phyloP scores from a whole-genome alignment of 2,329 filamentous ascomycete species.

The Aaosphaeria arxii region DNA sequence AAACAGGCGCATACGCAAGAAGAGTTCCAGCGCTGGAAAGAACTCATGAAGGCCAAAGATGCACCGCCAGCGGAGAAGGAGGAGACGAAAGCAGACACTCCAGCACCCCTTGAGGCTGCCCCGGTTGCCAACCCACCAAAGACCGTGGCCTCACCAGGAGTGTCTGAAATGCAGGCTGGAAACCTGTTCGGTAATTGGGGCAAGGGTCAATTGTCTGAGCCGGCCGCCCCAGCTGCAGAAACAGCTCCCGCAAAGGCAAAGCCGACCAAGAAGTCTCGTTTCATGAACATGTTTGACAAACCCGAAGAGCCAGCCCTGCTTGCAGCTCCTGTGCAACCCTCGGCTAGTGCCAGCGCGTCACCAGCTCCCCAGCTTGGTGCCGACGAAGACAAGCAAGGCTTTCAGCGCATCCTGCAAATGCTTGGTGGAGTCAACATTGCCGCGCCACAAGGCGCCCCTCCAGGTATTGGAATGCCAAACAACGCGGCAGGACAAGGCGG shows the following conservation, averaged over 20 bases:
- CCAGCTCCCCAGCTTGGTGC: constrained; percentile 17
- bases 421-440: constrained; percentile 54
- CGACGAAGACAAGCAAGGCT: constrained; percentile 79
- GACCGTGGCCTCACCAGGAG: constrained; percentile 57
- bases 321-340: constrained; percentile 10
- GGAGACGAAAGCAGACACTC: constrained; percentile 29
- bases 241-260: constrained; percentile 35
- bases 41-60: constrained; percentile 74
- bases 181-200: constrained; percentile 70
- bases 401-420: constrained; percentile 78
- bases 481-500: constrained; percentile 30
- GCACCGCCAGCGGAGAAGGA: constrained; percentile 45
- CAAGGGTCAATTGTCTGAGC: constrained; percentile 46
- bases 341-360: constrained; percentile 5
- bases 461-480: constrained; percentile 15
- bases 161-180: constrained; percentile 67
- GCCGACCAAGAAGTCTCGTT: constrained; percentile 75
- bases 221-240: constrained; percentile 16
- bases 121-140: constrained; percentile 36
- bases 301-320: constrained; percentile 33
- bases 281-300: constrained; percentile 67
- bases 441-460: constrained; percentile 10
- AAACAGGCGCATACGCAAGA: constrained; percentile 75
- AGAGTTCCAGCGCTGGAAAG: constrained; percentile 94
- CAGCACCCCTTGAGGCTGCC: constrained; percentile 9